Evolutionary conservation across 352 stramenopile species (phyloP).

Genomic region (Pythium chondricola): DNA sequence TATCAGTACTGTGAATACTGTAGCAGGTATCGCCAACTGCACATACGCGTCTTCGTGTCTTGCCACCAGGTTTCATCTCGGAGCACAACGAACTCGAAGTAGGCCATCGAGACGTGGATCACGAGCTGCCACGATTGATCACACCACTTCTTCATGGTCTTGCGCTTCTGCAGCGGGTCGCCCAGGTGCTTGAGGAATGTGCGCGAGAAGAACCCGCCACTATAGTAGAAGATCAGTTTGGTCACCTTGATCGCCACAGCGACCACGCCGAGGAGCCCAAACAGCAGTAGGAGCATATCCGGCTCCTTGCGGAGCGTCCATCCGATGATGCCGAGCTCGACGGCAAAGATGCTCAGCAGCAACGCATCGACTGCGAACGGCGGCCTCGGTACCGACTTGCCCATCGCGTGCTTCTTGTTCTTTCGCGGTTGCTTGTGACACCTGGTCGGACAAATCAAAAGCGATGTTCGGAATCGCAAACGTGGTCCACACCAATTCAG

Average conservation of each 20-base stretch:
- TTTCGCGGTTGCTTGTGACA: no score
- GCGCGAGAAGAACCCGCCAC: constrained; percentile 66
- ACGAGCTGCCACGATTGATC: constrained; percentile 86
- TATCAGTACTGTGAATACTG: background rate
- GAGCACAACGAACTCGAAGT: constrained; percentile 80
- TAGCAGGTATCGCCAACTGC: background rate
- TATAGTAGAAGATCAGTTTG: constrained; percentile 56
- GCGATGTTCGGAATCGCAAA: no score
- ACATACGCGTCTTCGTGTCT: constrained; percentile 75
- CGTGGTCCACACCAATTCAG: no score
- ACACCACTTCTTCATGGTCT: constrained; percentile 87
- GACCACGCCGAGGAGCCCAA: constrained; percentile 54
- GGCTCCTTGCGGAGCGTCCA: constrained; percentile 61
- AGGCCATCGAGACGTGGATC: constrained; percentile 80
- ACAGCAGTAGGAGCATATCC: constrained; percentile 66
- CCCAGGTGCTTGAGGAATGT: constrained; percentile 74
- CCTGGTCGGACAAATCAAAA: no score
- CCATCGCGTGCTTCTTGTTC: no score
- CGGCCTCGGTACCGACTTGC: constrained; percentile 58
- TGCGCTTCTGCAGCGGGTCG: constrained; percentile 71
- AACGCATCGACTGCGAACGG: constrained; percentile 59
- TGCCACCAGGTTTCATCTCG: constrained; percentile 81
- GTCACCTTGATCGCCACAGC: constrained; percentile 65
- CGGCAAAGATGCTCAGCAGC: constrained; percentile 48
- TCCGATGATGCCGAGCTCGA: constrained; percentile 54